Percentiles rank a stretch among this genome's conserved stretches.
Conservation (phyloP, 2,329 filamentous ascomycete genomes). For the Chaetomium sp. region DNA sequence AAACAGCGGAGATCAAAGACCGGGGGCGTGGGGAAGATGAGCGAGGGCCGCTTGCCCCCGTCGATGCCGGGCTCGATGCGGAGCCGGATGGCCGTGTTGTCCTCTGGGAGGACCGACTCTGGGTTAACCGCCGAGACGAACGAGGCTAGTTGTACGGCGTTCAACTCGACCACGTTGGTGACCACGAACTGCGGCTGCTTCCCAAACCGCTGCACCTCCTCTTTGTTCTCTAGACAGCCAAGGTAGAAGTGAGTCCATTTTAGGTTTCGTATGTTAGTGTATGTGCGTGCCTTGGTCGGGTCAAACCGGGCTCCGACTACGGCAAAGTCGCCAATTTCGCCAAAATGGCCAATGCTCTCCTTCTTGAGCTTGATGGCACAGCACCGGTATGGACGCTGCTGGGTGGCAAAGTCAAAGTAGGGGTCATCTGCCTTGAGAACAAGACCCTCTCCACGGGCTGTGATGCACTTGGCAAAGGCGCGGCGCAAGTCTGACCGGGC, state of each 20-base stretch:
- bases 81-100: conserved; percentile 39
- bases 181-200: conserved; percentile 57
- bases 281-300: conserved; percentile 51
- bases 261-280: conserved; percentile 43
- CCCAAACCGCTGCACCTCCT: conserved; percentile 45
- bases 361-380: conserved; percentile 80
- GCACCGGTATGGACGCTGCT: conserved; percentile 33
- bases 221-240: conserved; percentile 66
- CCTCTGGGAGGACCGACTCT: conserved; percentile 31
- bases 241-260: conserved; percentile 77
- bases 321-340: conserved; percentile 78
- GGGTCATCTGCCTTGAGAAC: conserved; percentile 75
- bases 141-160: conserved; percentile 42
- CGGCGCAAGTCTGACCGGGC: conserved; percentile 51
- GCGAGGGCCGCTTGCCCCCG: conserved; percentile 36
- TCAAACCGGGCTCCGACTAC: conserved; percentile 71
- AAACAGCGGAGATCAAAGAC: conserved; percentile 77
- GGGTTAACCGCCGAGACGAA: conserved; percentile 45
- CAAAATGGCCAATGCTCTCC: conserved; percentile 71
- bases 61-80: conserved; percentile 41
- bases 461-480: conserved; percentile 62
- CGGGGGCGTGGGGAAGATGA: conserved; percentile 62
- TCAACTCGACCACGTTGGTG: conserved; percentile 57
- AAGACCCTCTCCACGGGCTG: conserved; percentile 65
- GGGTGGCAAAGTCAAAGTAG: conserved; percentile 56